Evolutionary conservation across 2,329 filamentous ascomycete species (phyloP), one percentile per base, ranked within the genome.

Genomic region (Fusarium marasasianum): DNA sequence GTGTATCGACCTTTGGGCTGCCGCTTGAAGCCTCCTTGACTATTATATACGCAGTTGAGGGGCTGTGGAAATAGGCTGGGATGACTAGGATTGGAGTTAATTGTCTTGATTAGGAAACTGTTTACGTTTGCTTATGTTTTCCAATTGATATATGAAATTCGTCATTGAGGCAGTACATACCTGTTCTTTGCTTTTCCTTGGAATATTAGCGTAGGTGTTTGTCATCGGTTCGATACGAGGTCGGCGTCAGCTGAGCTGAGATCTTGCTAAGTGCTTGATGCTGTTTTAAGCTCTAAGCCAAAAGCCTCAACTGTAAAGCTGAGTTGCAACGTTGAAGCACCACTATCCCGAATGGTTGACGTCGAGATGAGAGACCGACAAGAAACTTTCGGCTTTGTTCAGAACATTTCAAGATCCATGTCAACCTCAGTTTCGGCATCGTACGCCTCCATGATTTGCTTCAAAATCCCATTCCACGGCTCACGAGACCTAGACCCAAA

Each of bases 401-500:
- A 56, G 20, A 43, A 43, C 14, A 43, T 35, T n/a, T 56, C 18
- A 29, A 55, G 14, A 5, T 41, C 53, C 53, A 55, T 55, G 13
- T 41, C 37, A 11, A n/a, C 24, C 10, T 31, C 53, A 8, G 53
- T 55, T 22, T 15, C 14, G 3, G 20, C 35, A 26, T 9, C 13
- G 14, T 41, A 31, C 8, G 15, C 53, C 24, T 8, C 29, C 37
- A 41, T 40, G 8, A 31, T 31, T 9, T 55, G 18, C 24, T 31
- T 41, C 35, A 31, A 5, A 9, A 40, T 55, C 4, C 57, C 66
- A 20, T 18, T 44, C 22, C 66, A 70, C 73, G 72, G 76, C 33
- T 75, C 69, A 51, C 77, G 72, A 15, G 72, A 7, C 44, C 18
- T 0, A 18, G 35, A 17, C 55, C 41, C 8, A 67, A 54, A 76